Conservation (phyloP, 1,139 yeast species). For the Schizosaccharomyces versatilis region DNA sequence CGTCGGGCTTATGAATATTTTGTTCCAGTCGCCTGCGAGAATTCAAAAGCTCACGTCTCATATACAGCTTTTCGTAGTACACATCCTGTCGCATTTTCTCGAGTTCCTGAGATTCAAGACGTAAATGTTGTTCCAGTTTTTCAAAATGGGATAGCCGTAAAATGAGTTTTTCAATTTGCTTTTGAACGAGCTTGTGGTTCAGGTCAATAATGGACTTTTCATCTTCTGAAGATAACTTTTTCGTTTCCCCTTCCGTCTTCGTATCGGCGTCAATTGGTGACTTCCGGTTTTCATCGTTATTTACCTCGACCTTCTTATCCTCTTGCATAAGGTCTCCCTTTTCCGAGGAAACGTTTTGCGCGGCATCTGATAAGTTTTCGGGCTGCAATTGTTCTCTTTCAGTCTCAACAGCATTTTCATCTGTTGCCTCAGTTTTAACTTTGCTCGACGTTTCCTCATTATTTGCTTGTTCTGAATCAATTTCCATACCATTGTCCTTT, state of each 20-base stretch:
- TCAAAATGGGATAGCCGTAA: not conserved
- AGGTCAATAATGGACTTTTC: not conserved
- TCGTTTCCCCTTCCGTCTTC: no score
- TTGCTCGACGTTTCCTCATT: not conserved
- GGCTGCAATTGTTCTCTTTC: not conserved
- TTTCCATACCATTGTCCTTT: not conserved
- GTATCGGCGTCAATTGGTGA: no score
- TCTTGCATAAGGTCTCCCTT: not conserved
- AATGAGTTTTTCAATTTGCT: not conserved
- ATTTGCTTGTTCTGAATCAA: not conserved
- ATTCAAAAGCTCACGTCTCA: not conserved
- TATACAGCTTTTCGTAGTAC: not conserved
- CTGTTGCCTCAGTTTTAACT: not conserved
- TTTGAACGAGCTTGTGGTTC: not conserved
- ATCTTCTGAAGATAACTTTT: no score
- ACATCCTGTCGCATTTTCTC: not conserved
- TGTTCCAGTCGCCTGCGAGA: not conserved
- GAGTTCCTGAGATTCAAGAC: not conserved
- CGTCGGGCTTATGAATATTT: no score
- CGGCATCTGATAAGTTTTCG: not conserved
- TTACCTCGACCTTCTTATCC: not conserved
- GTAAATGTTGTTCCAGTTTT: not conserved
- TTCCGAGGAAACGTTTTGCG: not conserved
- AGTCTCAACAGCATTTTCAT: no score
- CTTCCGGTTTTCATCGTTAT: no score